Evolutionary conservation across 352 stramenopile species (phyloP).

Genomic region (Phytophthora quininea): DNA sequence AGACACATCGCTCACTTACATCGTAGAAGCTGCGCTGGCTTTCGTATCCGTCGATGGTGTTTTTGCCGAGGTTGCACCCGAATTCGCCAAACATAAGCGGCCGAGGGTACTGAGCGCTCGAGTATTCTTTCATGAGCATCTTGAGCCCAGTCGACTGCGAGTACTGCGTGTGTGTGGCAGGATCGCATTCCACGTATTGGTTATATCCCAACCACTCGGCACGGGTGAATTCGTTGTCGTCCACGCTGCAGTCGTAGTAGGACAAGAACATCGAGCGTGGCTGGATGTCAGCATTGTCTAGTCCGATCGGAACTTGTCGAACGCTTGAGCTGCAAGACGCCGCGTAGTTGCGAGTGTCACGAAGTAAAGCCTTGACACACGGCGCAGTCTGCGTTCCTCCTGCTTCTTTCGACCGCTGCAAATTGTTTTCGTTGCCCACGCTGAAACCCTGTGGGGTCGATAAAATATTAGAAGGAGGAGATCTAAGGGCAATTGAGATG

Average conservation of each 20-base stretch:
- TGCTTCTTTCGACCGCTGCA: conserved; percentile 39
- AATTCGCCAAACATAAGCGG: conserved; percentile 80
- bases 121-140: conserved; percentile 67
- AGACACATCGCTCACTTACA: conserved; percentile 27
- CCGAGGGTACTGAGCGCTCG: conserved; percentile 44
- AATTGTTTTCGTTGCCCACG: conserved; percentile 74
- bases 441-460: conserved; percentile 57
- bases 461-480: too few relatives aligned
- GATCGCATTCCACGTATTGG: conserved; percentile 67
- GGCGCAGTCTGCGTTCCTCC: conserved; percentile 52
- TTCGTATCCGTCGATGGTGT: conserved; percentile 67
- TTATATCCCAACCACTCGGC: conserved; percentile 55
- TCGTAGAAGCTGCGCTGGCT: conserved; percentile 71
- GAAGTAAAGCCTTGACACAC: conserved; percentile 75
- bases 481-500: too few relatives aligned
- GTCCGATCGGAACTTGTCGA: conserved; percentile 68
- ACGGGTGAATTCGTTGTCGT: conserved; percentile 31
- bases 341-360: conserved; percentile 62
- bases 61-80: conserved; percentile 63
- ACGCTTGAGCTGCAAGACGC: conserved; percentile 41
- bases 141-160: conserved; percentile 52
- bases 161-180: conserved; percentile 48
- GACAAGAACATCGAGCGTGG: conserved; percentile 63
- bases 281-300: conserved; percentile 74
- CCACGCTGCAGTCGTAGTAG: conserved; percentile 74